Conservation (phyloP, 1,284 basidiomycete genomes). For the Irpex sp. region DNA sequence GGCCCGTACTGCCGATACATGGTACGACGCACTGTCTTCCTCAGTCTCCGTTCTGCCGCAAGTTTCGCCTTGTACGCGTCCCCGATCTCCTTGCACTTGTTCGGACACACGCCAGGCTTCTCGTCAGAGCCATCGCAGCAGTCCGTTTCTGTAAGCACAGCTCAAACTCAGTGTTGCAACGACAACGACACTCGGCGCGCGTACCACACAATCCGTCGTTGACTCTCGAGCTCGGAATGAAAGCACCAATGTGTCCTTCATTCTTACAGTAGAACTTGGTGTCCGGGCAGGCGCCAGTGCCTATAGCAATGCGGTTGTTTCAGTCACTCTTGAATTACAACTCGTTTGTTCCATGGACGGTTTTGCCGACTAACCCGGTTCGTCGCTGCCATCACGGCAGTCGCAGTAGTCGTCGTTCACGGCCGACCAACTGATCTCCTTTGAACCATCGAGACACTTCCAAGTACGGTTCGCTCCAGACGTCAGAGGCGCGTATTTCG, state of each 20-base stretch:
- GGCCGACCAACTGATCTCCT: constrained; percentile 68
- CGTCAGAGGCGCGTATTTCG: constrained; percentile 24
- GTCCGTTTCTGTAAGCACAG: constrained; percentile 62
- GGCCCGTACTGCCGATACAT: neutral
- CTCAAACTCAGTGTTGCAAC: neutral
- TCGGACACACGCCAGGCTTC: constrained; percentile 71
- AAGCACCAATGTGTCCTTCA: constrained; percentile 81
- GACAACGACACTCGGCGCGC: constrained; percentile 23
- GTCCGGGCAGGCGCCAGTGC: constrained; percentile 84
- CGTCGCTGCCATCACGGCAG: constrained; percentile 90
- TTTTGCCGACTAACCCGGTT: constrained; percentile 60
- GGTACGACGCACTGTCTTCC: constrained; percentile 65
- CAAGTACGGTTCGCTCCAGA: constrained; percentile 42
- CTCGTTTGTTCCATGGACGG: too few relatives aligned
- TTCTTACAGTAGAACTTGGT: constrained; percentile 87
- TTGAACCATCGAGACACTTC: constrained; percentile 72
- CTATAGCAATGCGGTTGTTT: constrained; percentile 32
- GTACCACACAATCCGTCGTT: constrained; percentile 92
- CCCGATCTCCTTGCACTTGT: constrained; percentile 79
- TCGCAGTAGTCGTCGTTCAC: constrained; percentile 97
- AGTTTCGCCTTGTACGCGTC: constrained; percentile 62
- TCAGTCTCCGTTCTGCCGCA: constrained; percentile 72
- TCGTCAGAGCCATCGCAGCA: constrained; percentile 99
- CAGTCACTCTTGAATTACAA: too few relatives aligned
- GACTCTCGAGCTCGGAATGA: constrained; percentile 82